Base-by-base conservation (phyloP, 2,329 filamentous ascomycete species). In the Ceratocystis alfenasii region DNA sequence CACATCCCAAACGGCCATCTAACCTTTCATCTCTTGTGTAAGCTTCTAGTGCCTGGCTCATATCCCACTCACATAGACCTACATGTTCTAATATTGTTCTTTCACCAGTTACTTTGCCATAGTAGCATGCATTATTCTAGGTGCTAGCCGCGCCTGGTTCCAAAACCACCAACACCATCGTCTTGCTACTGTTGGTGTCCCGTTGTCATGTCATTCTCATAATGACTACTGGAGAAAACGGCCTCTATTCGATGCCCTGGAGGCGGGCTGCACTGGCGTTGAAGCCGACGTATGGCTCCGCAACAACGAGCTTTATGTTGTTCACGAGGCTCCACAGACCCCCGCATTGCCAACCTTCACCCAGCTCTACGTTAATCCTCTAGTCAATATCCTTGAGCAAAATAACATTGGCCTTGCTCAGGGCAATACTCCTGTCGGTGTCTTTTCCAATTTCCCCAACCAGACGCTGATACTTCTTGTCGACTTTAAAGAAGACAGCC, bases 251-350 rank as follows among this genome's bases (percentile, higher is more conserved):
- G 83, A 83, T 10, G 87, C 87, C 25, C 73, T 87, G 1, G 73
- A 76, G 6, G 79, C 80, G 4, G 83, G 84, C 5, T 87, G 83
- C 69, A 81, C 82, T 5, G 81, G 84, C 8, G 78, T 88, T 2
- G 87, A 90, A 74, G 86, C 85, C 1, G 87, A 90, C 71, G 81
- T 90, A 25, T 90, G 85, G 84, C 76, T 83, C 1, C 80, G 80
- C 61, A 77, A 80, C 65, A 72, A 72, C 33, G 74, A 76, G 10
- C 77, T 90, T 5, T 82, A 82, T 57, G 82, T 90, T 55, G 86
- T 86, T 2, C 87, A 90, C 72, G 57, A 55, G 25, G 20, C 50
- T 6, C 50, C 48, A n/a, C 41, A 48, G 12, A 41, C 50, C 17
- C 78, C 80, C 2, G 72, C 73, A 20, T 79, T 81, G 65, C 80